Evolutionary conservation across 495 filamentous ascomycete genomes (phyloP), one percentile per base, ranked within the genome.

Genomic region (Talaromyces liani): DNA sequence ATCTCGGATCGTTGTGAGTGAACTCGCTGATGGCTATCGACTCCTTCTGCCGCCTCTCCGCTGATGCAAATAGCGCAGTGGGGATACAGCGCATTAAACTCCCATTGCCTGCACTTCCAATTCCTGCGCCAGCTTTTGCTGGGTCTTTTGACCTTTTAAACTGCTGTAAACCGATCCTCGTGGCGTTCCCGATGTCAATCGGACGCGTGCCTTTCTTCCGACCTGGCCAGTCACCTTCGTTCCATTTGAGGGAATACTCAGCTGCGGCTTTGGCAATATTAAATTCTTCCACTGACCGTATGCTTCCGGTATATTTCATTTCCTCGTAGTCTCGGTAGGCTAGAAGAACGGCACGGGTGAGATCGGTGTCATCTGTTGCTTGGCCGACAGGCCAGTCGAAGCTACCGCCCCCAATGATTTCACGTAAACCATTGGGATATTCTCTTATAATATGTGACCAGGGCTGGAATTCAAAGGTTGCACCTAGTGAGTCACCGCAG

Each of bases 401-500:
- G 12, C 24, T 33, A 6, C 55, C 55, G 22, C 55, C 55, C 10
- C 55, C 55, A 0, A 58, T 25, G 27, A 58, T 58, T 18, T 58
- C 55, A 18, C 55, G 55, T n/a, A 58, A 18, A 4, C 55, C 55
- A 14, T 58, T 29, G 12, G 55, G 55, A 33, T 58, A 58, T 10
- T 58, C n/a, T 34, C 29, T 58, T 29, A 58, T 58, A 1, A 58
- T 58, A 5, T 33, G 55, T 29, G 55, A 58, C 55, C 55, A 58
- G 27, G 55, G 55, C 55, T 58, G 55, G 55, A 58, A 58, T 34
- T 58, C 55, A 18, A 58, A n/a, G 7, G 55, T 58, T 12, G 55
- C 55, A 18, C 55, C 55, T 58, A 58, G 27, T 33, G 55, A 58
- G 55, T 58, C 55, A n/a, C 55, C 55, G 27, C 55, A 58, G 55